phyloP scores from a whole-genome alignment of 257 asterid genomes.

The Mitragyna speciosa region DNA sequence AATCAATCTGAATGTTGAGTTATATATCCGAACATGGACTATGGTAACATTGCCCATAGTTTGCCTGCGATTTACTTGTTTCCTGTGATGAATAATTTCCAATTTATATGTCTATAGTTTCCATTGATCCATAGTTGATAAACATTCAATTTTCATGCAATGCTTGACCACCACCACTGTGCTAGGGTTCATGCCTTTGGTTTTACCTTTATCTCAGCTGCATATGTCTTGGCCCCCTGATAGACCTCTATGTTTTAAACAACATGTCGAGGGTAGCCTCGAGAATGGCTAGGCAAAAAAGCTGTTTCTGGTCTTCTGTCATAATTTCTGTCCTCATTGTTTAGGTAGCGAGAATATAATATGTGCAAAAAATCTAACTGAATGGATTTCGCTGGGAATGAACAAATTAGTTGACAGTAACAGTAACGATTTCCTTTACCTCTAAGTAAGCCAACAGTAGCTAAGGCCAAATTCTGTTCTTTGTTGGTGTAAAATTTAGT shows the following conservation, averaged over 20 bases:
- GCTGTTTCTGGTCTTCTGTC: neutral
- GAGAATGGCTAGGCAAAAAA: too few relatives aligned
- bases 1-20: neutral
- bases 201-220: neutral
- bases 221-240: neutral
- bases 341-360: neutral
- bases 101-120: too few relatives aligned
- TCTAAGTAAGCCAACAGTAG: neutral
- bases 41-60: neutral
- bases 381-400: neutral
- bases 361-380: neutral
- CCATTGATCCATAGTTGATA: neutral
- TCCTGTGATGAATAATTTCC: too few relatives aligned
- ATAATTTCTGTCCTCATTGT: neutral
- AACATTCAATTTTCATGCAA: neutral
- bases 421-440: neutral
- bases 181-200: neutral
- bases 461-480: neutral
- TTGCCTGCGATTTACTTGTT: too few relatives aligned
- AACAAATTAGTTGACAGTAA: neutral
- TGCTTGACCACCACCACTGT: neutral
- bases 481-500: neutral
- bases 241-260: neutral
- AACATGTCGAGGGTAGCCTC: neutral
- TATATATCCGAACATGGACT: neutral